Evolutionary conservation across 1,284 basidiomycete genomes (phyloP), one percentile per base, ranked within the genome.

Genomic region (Puccinia novopanici): DNA sequence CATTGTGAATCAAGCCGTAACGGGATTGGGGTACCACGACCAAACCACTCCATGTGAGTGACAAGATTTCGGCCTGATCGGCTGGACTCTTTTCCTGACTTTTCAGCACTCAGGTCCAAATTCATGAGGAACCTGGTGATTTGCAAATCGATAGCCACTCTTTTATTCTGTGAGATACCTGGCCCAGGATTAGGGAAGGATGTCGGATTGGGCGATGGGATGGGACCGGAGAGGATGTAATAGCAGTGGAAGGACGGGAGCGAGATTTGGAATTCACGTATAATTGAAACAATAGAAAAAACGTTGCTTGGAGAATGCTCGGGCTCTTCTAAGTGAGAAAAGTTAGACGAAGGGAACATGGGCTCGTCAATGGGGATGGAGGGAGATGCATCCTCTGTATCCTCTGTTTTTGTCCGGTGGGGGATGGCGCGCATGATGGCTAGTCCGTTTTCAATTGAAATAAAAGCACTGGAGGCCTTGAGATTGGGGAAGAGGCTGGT

Each of bases 21-120:
- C 34, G 68, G 71, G 15, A 80, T 57, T 8, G 70, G 30, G 37
- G 68, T 50, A 12, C 59, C 71, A 30, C 42, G 55, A 24, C 78
- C 78, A 65, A 80, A 80, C 78, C 78, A 80, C 61, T 80, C 78
- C 45, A 61, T 74, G 61, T 80, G 78, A 34, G 71, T 74, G 54
- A 12, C 30, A 50, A 70, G 42, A 70, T 70, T 70, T 70, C 15
- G 52, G 22, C 27, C 24, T n/a, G 74, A 48, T 65, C 59, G 27
- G 17, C 42, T 59, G 40, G 37, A 45, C 54, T 72, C 42, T 22
- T 59, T 42, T 30, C 27, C 70, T 10, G 40, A 42, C 70, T 74
- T 65, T 42, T 80, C 78, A 30, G 57, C 78, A 45, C 78, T 80
- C 24, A 80, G 24, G 57, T 80, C 71, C 63, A 80, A 30, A 40